Base-by-base conservation (phyloP, 306 rosid species). In the Senna siamea region DNA sequence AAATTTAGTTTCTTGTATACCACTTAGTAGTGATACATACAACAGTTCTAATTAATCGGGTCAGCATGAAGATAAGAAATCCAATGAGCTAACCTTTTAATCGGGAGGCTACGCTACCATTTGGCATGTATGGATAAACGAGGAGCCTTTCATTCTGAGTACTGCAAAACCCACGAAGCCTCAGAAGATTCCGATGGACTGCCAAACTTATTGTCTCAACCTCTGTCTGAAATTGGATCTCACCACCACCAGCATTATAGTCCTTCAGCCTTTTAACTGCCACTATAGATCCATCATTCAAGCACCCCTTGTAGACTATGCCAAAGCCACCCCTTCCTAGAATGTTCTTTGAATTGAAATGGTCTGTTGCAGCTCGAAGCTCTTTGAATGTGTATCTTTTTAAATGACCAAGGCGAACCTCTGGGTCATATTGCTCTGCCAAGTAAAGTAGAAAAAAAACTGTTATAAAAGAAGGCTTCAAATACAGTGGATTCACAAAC, bases 171-270 rank as follows among this genome's bases (percentile, higher is more conserved):
- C 99, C 99, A 1, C 85, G 85, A 64, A 95, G 98, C 83, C 90
- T 84, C 54, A 95, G 89, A 79, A 95, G 99, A 87, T 95, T 92
- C 56, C 96, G 81, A 74, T 95, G 99, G 9, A 95, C 88, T 48
- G 99, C 99, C 87, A 95, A 82, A 78, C 99, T 95, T 77, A 95
- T 95, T 32, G 96, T 81, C 92, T 95, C 99, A 52, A n/a, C n/a
- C n/a, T n/a, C n/a, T n/a, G n/a, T n/a, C n/a, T n/a, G n/a, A n/a
- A n/a, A n/a, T n/a, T n/a, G n/a, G n/a, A n/a, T n/a, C n/a, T n/a
- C n/a, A n/a, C n/a, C n/a, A n/a, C n/a, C n/a, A n/a, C n/a, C n/a
- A n/a, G n/a, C n/a, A n/a, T n/a, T n/a, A n/a, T n/a, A n/a, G n/a
- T n/a, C n/a, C n/a, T n/a, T n/a, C n/a, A n/a, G n/a, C n/a, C n/a